These are phyloP conservation scores for Yarrowia sp. DNA, from an alignment of 805 yeast genomes.

Conservation along the genomic window DNA sequence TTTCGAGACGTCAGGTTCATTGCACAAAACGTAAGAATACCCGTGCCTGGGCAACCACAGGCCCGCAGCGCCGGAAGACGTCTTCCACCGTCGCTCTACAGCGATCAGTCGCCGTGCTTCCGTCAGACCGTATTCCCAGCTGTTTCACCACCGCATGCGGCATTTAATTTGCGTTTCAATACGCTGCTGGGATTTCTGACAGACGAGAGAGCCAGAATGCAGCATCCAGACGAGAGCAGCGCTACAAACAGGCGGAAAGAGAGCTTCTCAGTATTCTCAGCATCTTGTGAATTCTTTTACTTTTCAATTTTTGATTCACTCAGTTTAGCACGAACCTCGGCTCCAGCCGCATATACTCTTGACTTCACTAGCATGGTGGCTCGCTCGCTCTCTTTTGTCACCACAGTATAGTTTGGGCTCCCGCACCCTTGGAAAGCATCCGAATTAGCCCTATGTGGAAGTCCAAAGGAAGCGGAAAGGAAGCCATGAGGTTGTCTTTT, in stretches of 20 bases:
- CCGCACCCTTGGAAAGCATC: conserved; percentile 24
- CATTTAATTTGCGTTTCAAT: conserved; percentile 33
- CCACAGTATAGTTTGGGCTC: conserved; percentile 4
- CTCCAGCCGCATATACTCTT: conserved; percentile 15
- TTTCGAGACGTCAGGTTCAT: too few relatives aligned
- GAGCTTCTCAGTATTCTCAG: too few relatives aligned
- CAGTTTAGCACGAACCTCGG: conserved; percentile 24
- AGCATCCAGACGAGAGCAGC: too few relatives aligned
- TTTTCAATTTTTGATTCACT: background rate
- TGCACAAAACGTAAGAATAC: too few relatives aligned
- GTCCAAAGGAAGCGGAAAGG: background rate
- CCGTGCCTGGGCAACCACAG: too few relatives aligned
- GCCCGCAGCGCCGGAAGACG: too few relatives aligned
- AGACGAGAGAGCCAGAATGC: background rate
- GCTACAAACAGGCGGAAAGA: too few relatives aligned
- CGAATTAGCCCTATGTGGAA: conserved; percentile 22
- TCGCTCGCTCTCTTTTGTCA: too few relatives aligned
- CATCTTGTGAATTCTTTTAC: too few relatives aligned
- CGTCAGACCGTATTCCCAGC: conserved; percentile 20
- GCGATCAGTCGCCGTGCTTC: conserved; percentile 9
- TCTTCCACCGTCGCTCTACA: too few relatives aligned
- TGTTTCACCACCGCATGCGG: conserved; percentile 38
- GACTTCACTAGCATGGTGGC: background rate
- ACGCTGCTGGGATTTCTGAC: background rate
- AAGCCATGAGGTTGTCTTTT: conserved; percentile 1